Percentiles rank a stretch among this genome's conserved stretches.
phyloP scores from a whole-genome alignment of 768 basidiomycete species.

The Agaricus sinodeliciosus region DNA sequence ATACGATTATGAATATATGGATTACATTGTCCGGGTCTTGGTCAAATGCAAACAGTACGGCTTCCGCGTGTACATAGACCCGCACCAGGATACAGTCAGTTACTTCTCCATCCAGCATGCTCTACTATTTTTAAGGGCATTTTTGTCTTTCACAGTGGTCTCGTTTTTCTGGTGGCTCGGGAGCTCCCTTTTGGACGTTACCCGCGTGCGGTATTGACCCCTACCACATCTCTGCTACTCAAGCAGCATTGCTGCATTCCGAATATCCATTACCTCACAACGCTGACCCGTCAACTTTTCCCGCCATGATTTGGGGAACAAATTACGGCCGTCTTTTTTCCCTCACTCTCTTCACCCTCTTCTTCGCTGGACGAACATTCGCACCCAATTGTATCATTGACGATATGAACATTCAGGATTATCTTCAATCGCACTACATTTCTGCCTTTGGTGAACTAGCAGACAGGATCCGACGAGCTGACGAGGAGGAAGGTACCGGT shows the following conservation, averaged over 20 bases:
- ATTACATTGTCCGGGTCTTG: constrained; percentile 84
- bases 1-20: constrained; percentile 89
- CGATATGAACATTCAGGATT: constrained; percentile 88
- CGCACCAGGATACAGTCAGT: constrained; percentile 92
- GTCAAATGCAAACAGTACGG: constrained; percentile 89
- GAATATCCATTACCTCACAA: constrained; percentile 68
- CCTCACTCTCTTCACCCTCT: constrained; percentile 90
- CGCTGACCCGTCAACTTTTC: constrained; percentile 68
- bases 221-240: constrained; percentile 75
- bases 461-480: constrained; percentile 46
- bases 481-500: constrained; percentile 50
- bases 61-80: constrained; percentile 89
- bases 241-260: constrained; percentile 80
- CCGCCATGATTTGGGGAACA: constrained; percentile 96
- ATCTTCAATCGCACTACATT: constrained; percentile 71
- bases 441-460: constrained; percentile 71
- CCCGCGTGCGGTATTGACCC: constrained; percentile 88
- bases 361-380: constrained; percentile 86
- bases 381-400: constrained; percentile 91
- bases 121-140: not conserved
- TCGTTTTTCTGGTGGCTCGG: constrained; percentile 90
- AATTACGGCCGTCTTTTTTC: constrained; percentile 88
- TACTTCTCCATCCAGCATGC: not conserved
- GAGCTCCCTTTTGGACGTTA: constrained; percentile 92
- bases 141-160: constrained; percentile 63